Conservation (phyloP, 2,329 filamentous ascomycete species). For the Aspergillus fischeri region DNA sequence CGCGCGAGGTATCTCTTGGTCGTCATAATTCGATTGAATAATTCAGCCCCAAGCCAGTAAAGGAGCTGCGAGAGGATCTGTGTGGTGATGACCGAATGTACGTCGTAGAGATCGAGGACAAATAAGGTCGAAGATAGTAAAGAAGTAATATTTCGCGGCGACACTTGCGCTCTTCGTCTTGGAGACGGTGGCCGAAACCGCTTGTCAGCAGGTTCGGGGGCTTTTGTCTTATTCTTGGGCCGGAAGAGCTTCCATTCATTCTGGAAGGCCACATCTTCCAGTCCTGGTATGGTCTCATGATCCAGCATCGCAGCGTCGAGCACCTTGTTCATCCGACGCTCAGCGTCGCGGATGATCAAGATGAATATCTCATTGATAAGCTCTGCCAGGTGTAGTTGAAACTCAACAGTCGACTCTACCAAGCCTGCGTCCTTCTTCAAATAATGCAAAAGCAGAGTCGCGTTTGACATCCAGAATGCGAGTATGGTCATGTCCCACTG, state of each 20-base stretch:
- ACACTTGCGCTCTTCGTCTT: slow-evolving; percentile 84
- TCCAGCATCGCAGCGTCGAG: slow-evolving; percentile 91
- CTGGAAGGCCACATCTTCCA: slow-evolving; percentile 94
- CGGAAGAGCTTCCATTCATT: slow-evolving; percentile 99
- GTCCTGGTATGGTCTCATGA: slow-evolving; percentile 95
- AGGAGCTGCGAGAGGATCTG: slow-evolving; percentile 90
- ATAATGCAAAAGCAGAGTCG: slow-evolving; percentile 91
- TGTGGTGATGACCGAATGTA: slow-evolving; percentile 91
- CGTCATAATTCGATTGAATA: slow-evolving; percentile 97
- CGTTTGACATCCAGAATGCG: slow-evolving; percentile 98
- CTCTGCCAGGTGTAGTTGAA: slow-evolving; percentile 89
- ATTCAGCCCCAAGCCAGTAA: slow-evolving; percentile 93
- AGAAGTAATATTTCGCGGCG: slow-evolving; percentile 92
- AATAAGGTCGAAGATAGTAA: slow-evolving; percentile 93
- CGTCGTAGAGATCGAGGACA: slow-evolving; percentile 96
- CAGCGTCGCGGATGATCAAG: slow-evolving; percentile 91
- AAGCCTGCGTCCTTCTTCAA: slow-evolving; percentile 88
- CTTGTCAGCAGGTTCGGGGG: slow-evolving; percentile 79
- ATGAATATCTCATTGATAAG: slow-evolving; percentile 98
- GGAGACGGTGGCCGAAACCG: slow-evolving; percentile 88
- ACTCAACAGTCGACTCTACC: slow-evolving; percentile 75
- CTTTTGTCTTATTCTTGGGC: slow-evolving; percentile 81
- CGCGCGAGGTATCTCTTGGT: slow-evolving; percentile 90
- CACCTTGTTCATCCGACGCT: slow-evolving; percentile 93
- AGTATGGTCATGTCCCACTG: slow-evolving; percentile 99